Evolutionary conservation across 371 early-diverging fungal genomes (phyloP), one percentile per base, ranked within the genome.

Genomic region (Rhizopus stolonifer): DNA sequence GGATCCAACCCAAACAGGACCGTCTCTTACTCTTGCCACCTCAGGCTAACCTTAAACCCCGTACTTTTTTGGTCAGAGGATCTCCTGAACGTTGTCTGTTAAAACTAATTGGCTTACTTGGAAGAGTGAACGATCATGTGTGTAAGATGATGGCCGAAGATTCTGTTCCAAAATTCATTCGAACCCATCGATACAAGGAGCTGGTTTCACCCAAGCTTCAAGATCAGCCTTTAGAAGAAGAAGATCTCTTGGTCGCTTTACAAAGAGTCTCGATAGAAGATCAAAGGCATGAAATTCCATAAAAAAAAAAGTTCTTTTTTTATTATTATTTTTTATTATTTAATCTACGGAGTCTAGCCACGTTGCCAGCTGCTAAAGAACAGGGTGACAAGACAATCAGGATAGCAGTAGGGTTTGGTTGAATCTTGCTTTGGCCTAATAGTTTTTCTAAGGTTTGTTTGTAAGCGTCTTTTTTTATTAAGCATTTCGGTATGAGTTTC

Each of bases 121-220:
- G 79, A 31, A 56, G 58, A n/a, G 82, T 83, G 11, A 80, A 88
- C 45, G 83, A 83, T 4, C 87, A 88, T 43, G 83, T 88, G 29
- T 90, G 85, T 65, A 64, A 79, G 15, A 72, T 90, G 23, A 85
- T 88, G 86, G 87, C 90, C 13, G 81, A 82, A 17, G 90, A 90
- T 48, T 88, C 88, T 3, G 82, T 88, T 9, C 88, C 90, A 1
- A 90, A 87, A 63, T 90, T 88, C 60, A 69, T 82, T 10, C 81
- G 74, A 52, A 88, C 90, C 8, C 68, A 77, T 18, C 70, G 70
- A 56, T 90, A 90, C 55, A 65, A 59, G 10, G 54, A 69, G 25
- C 40, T 72, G 8, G 18, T 70, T n/a, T 10, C 3, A 14, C 46
- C 22, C 19, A 42, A 62, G n/a, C 40, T 47, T 21, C 18, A 42